Evolutionary conservation across 139 green algal species (phyloP), one percentile per base, ranked within the genome.

Genomic region (Coelastrella sp.): DNA sequence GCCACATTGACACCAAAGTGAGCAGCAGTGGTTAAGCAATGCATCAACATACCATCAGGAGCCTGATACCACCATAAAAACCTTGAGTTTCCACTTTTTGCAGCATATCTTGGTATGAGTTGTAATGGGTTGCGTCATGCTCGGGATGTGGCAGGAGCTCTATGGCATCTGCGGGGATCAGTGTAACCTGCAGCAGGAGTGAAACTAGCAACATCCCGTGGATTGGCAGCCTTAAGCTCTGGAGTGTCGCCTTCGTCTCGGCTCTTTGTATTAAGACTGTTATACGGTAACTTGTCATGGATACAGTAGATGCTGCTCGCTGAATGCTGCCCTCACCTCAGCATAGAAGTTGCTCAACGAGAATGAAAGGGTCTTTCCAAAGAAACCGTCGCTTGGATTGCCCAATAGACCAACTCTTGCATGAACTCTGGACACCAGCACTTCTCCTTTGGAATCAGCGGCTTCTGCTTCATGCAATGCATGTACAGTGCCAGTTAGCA

Each of bases 331-430:
- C 3, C 32, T 23, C 25, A 95, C 95, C 87, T 95, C 89, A 5
- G 95, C 94, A 45, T 83, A 93, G 59, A 95, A 98, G 83, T 98
- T 97, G 0, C 80, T 50, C 2, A 98, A 79, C 0, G 86, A 90
- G 8, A 98, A 84, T 0, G 91, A 89, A 4, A 98, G 87, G 0
- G 87, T 92, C 17, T 93, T 93, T 15, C 95, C 95, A 21, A 78
- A 72, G 83, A 93, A 98, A 15, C 92, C 91, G 67, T 98, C 95
- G 7, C 72, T 92, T 17, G 95, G 95, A 76, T 98, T 98, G 32
- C 95, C 95, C 1, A 98, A 84, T 2, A 98, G 88, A 0, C 95
- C 95, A 4, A 96, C 83, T 0, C 95, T 85, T 0, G 95, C 91
- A 60, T 92, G 89, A 0, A 91, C 89, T 4, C 82, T 53, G 3